These are phyloP conservation scores for Spencermartinsiella europaea DNA, from an alignment of 805 yeast species.

Conservation along the genomic window DNA sequence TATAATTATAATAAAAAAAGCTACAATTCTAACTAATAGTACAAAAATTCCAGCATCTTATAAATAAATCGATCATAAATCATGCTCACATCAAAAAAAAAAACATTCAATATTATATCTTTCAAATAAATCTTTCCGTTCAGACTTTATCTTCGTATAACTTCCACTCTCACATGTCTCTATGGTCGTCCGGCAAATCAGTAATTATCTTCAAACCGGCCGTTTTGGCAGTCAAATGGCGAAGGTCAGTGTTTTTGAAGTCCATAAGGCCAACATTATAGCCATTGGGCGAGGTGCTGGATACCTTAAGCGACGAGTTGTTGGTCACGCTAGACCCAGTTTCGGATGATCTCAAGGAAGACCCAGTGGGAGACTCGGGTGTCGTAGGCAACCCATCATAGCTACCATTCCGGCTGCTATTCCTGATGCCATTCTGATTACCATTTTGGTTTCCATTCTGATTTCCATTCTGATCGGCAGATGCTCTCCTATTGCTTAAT, in stretches of 20 bases:
- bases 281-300: constrained; percentile 1
- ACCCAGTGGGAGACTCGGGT: constrained; percentile 22
- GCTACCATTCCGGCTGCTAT: background rate
- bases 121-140: no score
- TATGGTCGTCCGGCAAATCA: constrained; percentile 13
- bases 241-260: constrained; percentile 9
- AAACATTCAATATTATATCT: no score
- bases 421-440: background rate
- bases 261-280: background rate
- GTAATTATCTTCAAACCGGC: constrained; percentile 23
- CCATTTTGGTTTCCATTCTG: background rate
- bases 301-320: constrained; percentile 15
- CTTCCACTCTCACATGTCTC: background rate
- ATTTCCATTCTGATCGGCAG: background rate
- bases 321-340: constrained; percentile 22
- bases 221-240: constrained; percentile 22
- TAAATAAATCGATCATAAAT: background rate
- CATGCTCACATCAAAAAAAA: background rate
- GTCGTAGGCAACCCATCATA: constrained; percentile 11
- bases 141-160: background rate
- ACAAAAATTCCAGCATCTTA: background rate
- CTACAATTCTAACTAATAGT: background rate
- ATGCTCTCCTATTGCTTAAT: constrained; percentile 2
- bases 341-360: constrained; percentile 17
- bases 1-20: no score